Evolutionary conservation across 352 stramenopile species (phyloP).

Genomic region (Globisporangium cystogenes): DNA sequence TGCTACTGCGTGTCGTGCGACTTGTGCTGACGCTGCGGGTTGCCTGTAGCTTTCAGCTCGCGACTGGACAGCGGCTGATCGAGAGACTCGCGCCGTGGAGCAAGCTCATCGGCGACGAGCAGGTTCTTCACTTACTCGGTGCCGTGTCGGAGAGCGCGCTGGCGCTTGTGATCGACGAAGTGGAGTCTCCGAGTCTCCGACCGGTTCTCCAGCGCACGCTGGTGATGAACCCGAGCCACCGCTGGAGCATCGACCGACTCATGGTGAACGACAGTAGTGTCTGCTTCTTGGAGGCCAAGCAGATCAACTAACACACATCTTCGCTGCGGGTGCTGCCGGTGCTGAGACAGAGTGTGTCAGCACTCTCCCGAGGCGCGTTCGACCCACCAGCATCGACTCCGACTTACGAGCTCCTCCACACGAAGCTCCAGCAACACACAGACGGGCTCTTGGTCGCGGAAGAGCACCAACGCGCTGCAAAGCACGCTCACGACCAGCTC

Average conservation of each 20-base stretch:
- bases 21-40: not conserved
- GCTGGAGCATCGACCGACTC: constrained; percentile 43
- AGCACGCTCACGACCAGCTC: constrained; percentile 54
- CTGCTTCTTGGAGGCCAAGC: not conserved
- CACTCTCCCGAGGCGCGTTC: not conserved
- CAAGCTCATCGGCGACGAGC: constrained; percentile 20
- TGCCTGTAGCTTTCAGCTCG: constrained; percentile 38
- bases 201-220: constrained; percentile 41
- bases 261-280: constrained; percentile 15
- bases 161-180: constrained; percentile 23
- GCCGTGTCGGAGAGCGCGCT: constrained; percentile 49
- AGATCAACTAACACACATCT: not conserved
- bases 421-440: constrained; percentile 18
- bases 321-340: too few species aligned
- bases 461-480: constrained; percentile 26
- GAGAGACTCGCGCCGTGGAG: constrained; percentile 43
- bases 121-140: constrained; percentile 49
- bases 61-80: constrained; percentile 36
- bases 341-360: not conserved
- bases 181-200: constrained; percentile 21
- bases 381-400: not conserved
- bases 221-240: constrained; percentile 31
- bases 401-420: constrained; percentile 12
- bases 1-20: not conserved
- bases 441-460: constrained; percentile 23